phyloP scores from a whole-genome alignment of 1,284 basidiomycete genomes.

The Pseudozyma pruni region DNA sequence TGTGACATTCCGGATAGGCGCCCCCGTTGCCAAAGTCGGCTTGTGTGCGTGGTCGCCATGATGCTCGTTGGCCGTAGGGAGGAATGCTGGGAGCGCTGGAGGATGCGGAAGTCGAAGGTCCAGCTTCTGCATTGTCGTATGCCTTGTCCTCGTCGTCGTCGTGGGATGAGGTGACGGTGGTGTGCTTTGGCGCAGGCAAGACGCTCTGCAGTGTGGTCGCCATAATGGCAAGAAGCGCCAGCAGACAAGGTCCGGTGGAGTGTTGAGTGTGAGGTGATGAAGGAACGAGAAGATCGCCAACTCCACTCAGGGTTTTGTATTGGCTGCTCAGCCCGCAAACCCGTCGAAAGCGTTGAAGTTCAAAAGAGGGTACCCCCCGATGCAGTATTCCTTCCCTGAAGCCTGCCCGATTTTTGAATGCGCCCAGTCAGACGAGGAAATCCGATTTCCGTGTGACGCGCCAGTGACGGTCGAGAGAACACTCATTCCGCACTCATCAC shows the following conservation, averaged over 20 bases:
- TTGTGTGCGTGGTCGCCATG: conserved; percentile 84
- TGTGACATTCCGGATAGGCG: conserved; percentile 94
- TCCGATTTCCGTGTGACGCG: conserved; percentile 20
- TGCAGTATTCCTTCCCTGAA: no score
- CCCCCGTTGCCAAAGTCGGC: conserved; percentile 94
- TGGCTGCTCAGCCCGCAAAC: no score
- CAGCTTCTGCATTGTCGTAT: conserved; percentile 21
- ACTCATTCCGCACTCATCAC: neutral
- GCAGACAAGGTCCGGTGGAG: neutral
- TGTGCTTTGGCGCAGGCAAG: conserved; percentile 46
- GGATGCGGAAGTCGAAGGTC: conserved; percentile 21
- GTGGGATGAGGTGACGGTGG: conserved; percentile 1
- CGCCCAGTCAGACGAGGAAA: neutral
- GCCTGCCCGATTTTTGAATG: neutral
- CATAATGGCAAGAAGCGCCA: conserved; percentile 15
- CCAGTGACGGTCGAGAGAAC: neutral
- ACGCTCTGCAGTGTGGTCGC: conserved; percentile 48
- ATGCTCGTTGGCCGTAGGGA: conserved; percentile 83
- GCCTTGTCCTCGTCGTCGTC: conserved; percentile 18
- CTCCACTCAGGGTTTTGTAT: neutral
- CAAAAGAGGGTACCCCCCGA: no score
- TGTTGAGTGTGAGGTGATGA: neutral
- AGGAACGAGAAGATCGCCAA: conserved; percentile 1
- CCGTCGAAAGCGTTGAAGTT: no score
- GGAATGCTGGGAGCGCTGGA: conserved; percentile 70